Base-by-base conservation (phyloP, 2,329 filamentous ascomycete species). In the Metarhizium robertsii region DNA sequence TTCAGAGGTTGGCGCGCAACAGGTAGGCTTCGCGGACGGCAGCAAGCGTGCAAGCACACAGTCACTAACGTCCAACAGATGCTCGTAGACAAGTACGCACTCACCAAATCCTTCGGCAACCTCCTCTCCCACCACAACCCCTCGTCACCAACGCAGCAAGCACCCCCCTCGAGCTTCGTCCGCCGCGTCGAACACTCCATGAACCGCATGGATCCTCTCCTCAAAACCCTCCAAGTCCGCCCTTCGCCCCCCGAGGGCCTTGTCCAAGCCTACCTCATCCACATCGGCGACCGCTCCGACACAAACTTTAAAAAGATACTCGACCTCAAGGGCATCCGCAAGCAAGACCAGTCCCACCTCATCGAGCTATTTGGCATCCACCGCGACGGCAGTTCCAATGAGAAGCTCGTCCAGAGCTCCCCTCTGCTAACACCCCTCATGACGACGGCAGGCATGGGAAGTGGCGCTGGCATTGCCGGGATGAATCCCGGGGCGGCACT, bases 191-290 rank as follows among this genome's bases (percentile, higher is more conserved):
- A 87, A 66, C 81, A 85, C 58, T 87, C 83, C 66, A 94, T 96
- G 79, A 84, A 84, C 57, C 90, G 91, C 61, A 86, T 97, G 61
- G 92, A 97, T 65, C 88, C 90, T 1, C 81, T 99, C 25, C 86
- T 99, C 64, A 99, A 99, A 73, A 97, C 94, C 2, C 81, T 99
- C 3, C 94, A 99, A 76, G 92, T 99, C 50, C 90, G 90, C 32
- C 85, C 92, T 2, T 89, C 88, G 4, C 94, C 94, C 0, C 88
- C 92, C 0, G 94, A 99, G 75, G 92, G 90, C 2, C 82, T 99
- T 3, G 92, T 99, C 0, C 92, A 97, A 73, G 94, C 94, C 38
- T 99, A 99, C 69, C 84, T 99, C 38, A 95, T 97, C 70, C 94
- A 97, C 73, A 94, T 99, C 61, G 91, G 84, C 61, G 94, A 99